phyloP scores from a whole-genome alignment of 306 rosid species.

The Malus sieversii region DNA sequence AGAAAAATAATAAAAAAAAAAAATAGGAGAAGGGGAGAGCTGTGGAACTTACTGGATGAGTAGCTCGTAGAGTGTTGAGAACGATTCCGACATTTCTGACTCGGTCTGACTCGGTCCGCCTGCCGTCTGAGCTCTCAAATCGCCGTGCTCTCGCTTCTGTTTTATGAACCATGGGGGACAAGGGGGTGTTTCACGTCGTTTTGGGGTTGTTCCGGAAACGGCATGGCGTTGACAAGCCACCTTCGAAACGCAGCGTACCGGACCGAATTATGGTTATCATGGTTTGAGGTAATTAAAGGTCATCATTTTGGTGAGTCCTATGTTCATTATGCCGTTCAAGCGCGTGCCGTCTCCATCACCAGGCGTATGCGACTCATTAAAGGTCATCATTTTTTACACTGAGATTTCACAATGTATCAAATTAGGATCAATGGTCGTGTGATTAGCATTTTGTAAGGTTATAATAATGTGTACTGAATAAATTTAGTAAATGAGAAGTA shows the following conservation, averaged over 20 bases:
- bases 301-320: neutral
- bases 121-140: neutral
- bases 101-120: neutral
- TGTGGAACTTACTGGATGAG: constrained; percentile 34
- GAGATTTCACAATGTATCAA: neutral
- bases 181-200: neutral
- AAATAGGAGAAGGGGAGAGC: neutral
- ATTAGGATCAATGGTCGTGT: neutral
- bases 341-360: neutral
- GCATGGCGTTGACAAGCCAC: neutral
- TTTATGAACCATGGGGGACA: neutral
- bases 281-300: neutral
- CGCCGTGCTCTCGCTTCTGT: neutral
- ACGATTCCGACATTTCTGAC: constrained; percentile 43
- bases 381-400: too few species aligned
- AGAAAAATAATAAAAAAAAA: neutral
- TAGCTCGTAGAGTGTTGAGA: constrained; percentile 33
- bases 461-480: neutral
- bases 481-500: neutral
- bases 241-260: neutral
- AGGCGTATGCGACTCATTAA: neutral
- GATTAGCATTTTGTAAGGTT: neutral
- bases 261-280: neutral
- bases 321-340: neutral
- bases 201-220: neutral